Evolutionary conservation across 2,329 filamentous ascomycete genomes (phyloP).

Genomic region (Pezicula radicicola): DNA sequence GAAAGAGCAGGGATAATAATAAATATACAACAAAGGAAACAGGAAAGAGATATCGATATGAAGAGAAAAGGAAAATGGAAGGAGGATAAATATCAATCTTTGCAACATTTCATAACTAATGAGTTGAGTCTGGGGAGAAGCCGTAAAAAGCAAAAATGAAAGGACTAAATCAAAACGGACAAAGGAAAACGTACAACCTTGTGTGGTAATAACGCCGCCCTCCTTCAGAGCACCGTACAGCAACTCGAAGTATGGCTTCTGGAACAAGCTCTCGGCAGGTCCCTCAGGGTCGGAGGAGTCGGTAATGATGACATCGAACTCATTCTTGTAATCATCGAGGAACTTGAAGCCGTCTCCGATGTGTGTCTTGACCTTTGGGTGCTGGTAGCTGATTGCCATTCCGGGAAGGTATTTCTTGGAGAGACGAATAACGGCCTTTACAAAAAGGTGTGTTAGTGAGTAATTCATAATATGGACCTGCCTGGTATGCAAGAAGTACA

Average conservation of each 20-base stretch:
- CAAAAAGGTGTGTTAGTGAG: slow-evolving; percentile 10
- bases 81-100: background rate
- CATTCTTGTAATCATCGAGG: slow-evolving; percentile 92
- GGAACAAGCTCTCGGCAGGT: slow-evolving; percentile 92
- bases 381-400: slow-evolving; percentile 90
- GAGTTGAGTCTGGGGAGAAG: background rate
- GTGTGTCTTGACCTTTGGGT: slow-evolving; percentile 90
- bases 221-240: slow-evolving; percentile 85
- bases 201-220: slow-evolving; percentile 97
- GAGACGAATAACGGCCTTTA: slow-evolving; percentile 86
- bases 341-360: slow-evolving; percentile 99
- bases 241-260: slow-evolving; percentile 98
- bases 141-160: slow-evolving; percentile 2
- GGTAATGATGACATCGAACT: slow-evolving; percentile 99
- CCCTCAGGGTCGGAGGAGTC: slow-evolving; percentile 97
- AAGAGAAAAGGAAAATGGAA: slow-evolving; percentile 2
- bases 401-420: slow-evolving; percentile 96
- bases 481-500: slow-evolving; percentile 1
- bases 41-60: background rate
- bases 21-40: slow-evolving; percentile 1
- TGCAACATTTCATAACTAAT: too few species aligned
- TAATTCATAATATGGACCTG: slow-evolving; percentile 1
- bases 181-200: slow-evolving; percentile 98
- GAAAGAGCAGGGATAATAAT: background rate
- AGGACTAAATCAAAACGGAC: slow-evolving; percentile 19